Evolutionary conservation across 2,329 filamentous ascomycete species (phyloP), one percentile per base, ranked within the genome.

Genomic region (Neopestalotiopsis clavispora): DNA sequence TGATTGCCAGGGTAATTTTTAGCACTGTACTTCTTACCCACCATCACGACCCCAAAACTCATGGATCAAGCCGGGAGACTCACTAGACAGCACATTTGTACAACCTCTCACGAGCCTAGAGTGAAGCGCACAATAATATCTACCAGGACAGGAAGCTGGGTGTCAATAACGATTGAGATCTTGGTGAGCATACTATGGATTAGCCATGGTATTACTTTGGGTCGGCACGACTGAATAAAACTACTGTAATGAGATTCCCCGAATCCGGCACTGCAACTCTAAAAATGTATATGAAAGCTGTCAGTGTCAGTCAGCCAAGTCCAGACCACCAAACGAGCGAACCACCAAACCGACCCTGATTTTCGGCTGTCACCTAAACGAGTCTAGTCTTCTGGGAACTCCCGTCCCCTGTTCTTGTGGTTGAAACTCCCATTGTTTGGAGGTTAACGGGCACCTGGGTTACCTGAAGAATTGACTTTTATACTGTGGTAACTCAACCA

Each of bases 381-480:
- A 34, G 59, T 32, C 59, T 62, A 62, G 59, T 6, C 10, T 23
- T 13, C 30, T 20, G 30, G n/a, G 59, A 40, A 6, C 59, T 42
- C 59, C 32, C 59, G n/a, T 40, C 34, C 59, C 59, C 34, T 38
- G n/a, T 10, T 34, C 34, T 28, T 62, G 17, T 62, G 59, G 34
- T 62, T 59, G 59, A 62, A 62, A 62, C 59, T 62, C 14, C n/a
- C 28, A 30, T n/a, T 42, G 59, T 62, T 28, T 42, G 59, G 59
- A 52, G n/a, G 45, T 52, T 52, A 9, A n/a, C 45, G 45, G 45
- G 45, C 17, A n/a, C 45, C 17, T 52, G 45, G 9, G 17, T 9
- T 20, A 17, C 9, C 9, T 14, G n/a, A 52, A 52, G n/a, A 20
- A 52, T 52, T 52, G 17, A n/a, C 45, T 52, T 52, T 20, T 9